Evolutionary conservation across 1,284 basidiomycete species (phyloP).

Genomic region (Heliocybe sulcata): DNA sequence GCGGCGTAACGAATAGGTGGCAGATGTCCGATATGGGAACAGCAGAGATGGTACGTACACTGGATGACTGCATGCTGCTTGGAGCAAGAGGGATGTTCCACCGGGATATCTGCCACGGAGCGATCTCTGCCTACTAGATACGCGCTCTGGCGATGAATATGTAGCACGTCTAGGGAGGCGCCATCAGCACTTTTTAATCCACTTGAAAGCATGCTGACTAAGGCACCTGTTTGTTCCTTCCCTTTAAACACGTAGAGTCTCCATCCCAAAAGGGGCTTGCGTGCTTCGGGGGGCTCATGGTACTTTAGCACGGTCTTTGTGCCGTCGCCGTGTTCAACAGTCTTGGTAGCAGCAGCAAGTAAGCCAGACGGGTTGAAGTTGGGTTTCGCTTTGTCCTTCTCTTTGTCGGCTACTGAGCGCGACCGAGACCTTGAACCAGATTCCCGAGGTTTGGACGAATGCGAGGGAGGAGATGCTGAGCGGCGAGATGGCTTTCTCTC

Average conservation of each 20-base stretch:
- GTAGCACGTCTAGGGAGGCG: slow-evolving; percentile 69
- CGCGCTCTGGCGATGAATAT: slow-evolving; percentile 88
- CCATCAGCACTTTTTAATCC: background rate
- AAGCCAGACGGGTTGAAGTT: slow-evolving; percentile 87
- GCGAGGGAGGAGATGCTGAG: slow-evolving; percentile 1
- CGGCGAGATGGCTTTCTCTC: background rate
- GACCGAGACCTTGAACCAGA: background rate
- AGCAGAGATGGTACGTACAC: slow-evolving; percentile 41
- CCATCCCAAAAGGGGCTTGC: slow-evolving; percentile 88
- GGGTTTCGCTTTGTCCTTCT: slow-evolving; percentile 65
- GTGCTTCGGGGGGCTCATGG: slow-evolving; percentile 96
- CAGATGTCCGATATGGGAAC: too few relatives aligned
- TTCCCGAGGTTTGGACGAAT: background rate
- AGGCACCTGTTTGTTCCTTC: slow-evolving; percentile 84
- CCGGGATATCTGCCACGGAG: slow-evolving; percentile 80
- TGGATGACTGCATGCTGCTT: slow-evolving; percentile 99
- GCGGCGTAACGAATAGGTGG: background rate
- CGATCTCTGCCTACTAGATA: slow-evolving; percentile 92
- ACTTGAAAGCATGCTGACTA: slow-evolving; percentile 11
- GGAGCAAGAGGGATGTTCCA: slow-evolving; percentile 95
- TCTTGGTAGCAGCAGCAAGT: slow-evolving; percentile 93
- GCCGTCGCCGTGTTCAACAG: slow-evolving; percentile 65
- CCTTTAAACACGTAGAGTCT: slow-evolving; percentile 97
- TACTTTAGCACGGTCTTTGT: slow-evolving; percentile 92
- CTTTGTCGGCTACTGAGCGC: slow-evolving; percentile 4